Evolutionary conservation across 305 asterid genomes (phyloP).

Genomic region (Salvia sclarea): DNA sequence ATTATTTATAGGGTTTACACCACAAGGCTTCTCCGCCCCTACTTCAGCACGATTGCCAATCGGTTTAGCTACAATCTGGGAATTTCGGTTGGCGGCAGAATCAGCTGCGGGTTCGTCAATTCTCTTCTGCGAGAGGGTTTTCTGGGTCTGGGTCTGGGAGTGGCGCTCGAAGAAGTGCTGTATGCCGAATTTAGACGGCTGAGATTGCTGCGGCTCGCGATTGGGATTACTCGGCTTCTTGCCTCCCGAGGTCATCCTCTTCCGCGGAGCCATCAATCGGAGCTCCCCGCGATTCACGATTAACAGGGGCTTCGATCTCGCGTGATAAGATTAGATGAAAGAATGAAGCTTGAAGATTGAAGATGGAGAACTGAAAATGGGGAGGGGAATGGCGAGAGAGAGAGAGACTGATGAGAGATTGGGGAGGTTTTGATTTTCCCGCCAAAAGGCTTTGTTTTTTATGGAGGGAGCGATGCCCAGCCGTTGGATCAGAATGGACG

Average conservation of each 20-base stretch:
- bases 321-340: slow-evolving; percentile 6
- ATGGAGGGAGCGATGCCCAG: slow-evolving; percentile 45
- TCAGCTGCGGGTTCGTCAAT: slow-evolving; percentile 31
- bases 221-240: slow-evolving; percentile 58
- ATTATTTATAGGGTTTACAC: slow-evolving; percentile 26
- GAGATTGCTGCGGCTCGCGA: slow-evolving; percentile 55
- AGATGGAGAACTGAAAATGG: slow-evolving; percentile 8
- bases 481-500: slow-evolving; percentile 49
- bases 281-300: slow-evolving; percentile 25
- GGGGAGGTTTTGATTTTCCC: slow-evolving; percentile 46
- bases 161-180: slow-evolving; percentile 94
- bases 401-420: not conserved
- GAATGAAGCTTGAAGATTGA: not conserved
- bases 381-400: not conserved
- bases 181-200: slow-evolving; percentile 80
- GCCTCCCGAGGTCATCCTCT: slow-evolving; percentile 54
- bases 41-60: slow-evolving; percentile 7
- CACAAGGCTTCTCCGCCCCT: slow-evolving; percentile 24
- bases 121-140: slow-evolving; percentile 41
- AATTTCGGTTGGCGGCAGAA: slow-evolving; percentile 30
- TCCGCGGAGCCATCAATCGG: slow-evolving; percentile 73
- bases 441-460: slow-evolving; percentile 39
- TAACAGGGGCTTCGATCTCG: slow-evolving; percentile 4
- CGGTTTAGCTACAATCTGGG: slow-evolving; percentile 28
- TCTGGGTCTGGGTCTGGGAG: slow-evolving; percentile 76